Percentiles rank a stretch among this genome's conserved stretches.
phyloP scores from a whole-genome alignment of 176 grass and related monocot genomes.

The Rhynchospora pubera region DNA sequence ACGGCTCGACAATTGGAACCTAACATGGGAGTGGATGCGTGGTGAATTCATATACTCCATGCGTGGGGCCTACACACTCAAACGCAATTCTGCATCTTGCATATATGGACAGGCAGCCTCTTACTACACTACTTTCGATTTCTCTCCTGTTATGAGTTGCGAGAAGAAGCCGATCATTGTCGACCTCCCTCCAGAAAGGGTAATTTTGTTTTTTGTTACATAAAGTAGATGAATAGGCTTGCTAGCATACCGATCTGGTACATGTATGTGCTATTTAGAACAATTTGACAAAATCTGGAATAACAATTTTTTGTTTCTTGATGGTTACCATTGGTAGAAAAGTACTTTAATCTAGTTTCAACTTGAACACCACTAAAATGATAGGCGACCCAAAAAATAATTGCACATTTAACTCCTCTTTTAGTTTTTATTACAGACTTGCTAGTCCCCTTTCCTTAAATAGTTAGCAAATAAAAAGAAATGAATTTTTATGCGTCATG shows the following conservation, averaged over 20 bases:
- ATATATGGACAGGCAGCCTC: constrained; percentile 47
- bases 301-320: not conserved
- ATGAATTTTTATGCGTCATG: not conserved
- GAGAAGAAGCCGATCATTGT: constrained; percentile 74
- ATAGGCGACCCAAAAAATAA: not conserved
- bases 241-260: not conserved
- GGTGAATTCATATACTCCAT: constrained; percentile 80
- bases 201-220: not conserved
- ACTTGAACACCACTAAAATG: not conserved
- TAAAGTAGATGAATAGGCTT: not conserved
- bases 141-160: constrained; percentile 67
- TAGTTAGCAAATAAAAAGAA: not conserved
- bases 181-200: constrained; percentile 72
- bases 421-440: not conserved
- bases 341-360: not conserved
- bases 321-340: not conserved
- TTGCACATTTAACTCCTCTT: not conserved
- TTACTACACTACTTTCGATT: constrained; percentile 68
- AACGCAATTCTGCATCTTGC: constrained; percentile 51
- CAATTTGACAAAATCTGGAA: not conserved
- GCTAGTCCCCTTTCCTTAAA: not conserved
- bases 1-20: constrained; percentile 89
- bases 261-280: not conserved
- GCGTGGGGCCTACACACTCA: constrained; percentile 72
- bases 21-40: constrained; percentile 95